These are phyloP conservation scores for Breviolum minutum DNA, from an alignment of 73 alveolate species.

Conservation along the genomic window DNA sequence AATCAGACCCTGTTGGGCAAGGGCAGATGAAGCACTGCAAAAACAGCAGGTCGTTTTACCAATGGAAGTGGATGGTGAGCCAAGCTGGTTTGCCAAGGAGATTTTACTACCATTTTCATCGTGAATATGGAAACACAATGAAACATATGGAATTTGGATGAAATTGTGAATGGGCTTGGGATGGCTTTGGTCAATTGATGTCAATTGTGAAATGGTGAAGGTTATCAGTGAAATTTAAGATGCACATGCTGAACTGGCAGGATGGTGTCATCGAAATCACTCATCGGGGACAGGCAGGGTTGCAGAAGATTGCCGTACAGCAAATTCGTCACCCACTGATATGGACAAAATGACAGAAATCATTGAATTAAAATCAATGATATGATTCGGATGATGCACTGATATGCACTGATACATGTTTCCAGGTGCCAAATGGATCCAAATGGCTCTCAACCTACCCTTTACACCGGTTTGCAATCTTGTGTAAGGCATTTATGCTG, in stretches of 20 bases:
- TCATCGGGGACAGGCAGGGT: slow-evolving; percentile 57
- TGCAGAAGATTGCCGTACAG: too few relatives aligned
- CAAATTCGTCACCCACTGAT: too few relatives aligned
- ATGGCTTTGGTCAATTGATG: not conserved
- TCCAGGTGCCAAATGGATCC: not conserved
- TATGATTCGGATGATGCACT: too few relatives aligned
- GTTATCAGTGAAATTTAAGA: too few relatives aligned
- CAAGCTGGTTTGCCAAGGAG: slow-evolving; percentile 70
- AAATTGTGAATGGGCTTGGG: not conserved
- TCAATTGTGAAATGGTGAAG: too few relatives aligned
- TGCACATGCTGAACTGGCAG: not conserved
- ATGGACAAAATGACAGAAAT: too few relatives aligned
- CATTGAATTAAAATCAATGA: too few relatives aligned
- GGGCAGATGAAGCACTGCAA: too few relatives aligned
- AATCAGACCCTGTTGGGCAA: too few relatives aligned
- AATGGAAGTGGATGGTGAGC: slow-evolving; percentile 87
- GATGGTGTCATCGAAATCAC: slow-evolving; percentile 63
- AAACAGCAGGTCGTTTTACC: slow-evolving; percentile 70
- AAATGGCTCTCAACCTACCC: not conserved
- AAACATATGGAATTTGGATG: not conserved
- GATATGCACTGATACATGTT: not conserved
- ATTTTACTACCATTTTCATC: not conserved
- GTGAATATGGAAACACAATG: not conserved
- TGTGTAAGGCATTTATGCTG: slow-evolving; percentile 60
- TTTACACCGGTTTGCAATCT: not conserved